Percentiles rank a stretch among this genome's conserved stretches.
phyloP scores from a whole-genome alignment of 2,329 filamentous ascomycete species.

The Myriangium duriaei region DNA sequence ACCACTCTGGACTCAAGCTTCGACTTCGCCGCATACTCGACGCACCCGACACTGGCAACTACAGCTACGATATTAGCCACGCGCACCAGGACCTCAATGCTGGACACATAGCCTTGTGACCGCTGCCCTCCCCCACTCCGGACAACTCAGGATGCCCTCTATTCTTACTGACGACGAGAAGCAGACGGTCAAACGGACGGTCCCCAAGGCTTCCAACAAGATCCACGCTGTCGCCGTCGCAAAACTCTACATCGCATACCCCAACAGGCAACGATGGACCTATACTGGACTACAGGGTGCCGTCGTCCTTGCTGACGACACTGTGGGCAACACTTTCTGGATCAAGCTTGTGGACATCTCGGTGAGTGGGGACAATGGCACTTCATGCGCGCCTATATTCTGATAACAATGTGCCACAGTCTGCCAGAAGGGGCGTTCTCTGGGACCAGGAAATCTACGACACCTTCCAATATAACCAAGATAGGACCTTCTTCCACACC shows the following conservation, averaged over 20 bases:
- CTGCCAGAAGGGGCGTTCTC: slow-evolving; percentile 69
- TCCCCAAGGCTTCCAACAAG: slow-evolving; percentile 92
- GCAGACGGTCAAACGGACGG: slow-evolving; percentile 85
- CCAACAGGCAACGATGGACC: slow-evolving; percentile 75
- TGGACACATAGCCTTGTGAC: neutral
- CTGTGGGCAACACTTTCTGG: slow-evolving; percentile 94
- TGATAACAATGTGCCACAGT: slow-evolving; percentile 35
- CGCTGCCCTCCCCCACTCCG: neutral
- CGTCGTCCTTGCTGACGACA: slow-evolving; percentile 78
- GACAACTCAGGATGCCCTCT: slow-evolving; percentile 36
- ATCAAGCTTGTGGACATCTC: slow-evolving; percentile 95
- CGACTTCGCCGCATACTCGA: too few relatives aligned
- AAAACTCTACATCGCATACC: slow-evolving; percentile 84
- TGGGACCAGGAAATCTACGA: slow-evolving; percentile 99
- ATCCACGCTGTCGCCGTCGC: slow-evolving; percentile 92
- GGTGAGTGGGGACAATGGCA: slow-evolving; percentile 55
- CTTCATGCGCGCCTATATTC: neutral
- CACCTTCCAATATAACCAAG: slow-evolving; percentile 86
- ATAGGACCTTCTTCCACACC: slow-evolving; percentile 92
- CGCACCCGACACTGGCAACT: too few relatives aligned
- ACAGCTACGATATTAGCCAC: too few relatives aligned
- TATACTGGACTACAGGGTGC: slow-evolving; percentile 91
- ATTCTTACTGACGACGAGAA: slow-evolving; percentile 88
- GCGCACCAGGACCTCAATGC: neutral
- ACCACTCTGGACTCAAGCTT: too few relatives aligned